Conservation (phyloP, 306 rosid genomes). For the Dryas octopetala region DNA sequence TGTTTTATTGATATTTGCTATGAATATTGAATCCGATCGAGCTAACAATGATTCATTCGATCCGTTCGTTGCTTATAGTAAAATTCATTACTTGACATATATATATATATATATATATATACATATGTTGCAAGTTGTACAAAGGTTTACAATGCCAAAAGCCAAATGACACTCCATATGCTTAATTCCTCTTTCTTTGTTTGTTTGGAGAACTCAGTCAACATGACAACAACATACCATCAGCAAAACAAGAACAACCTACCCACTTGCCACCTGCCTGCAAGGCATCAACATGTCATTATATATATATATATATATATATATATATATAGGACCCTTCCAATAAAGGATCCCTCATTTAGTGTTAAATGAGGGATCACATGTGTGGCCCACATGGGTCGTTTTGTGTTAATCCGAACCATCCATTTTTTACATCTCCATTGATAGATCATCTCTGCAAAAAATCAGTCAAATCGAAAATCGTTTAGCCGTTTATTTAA, state of each 20-base stretch:
- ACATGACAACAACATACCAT: conserved; percentile 13
- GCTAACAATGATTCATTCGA: background rate
- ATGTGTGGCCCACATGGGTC: too few relatives aligned
- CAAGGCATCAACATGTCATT: background rate
- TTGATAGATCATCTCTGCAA: too few relatives aligned
- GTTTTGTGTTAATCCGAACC: too few relatives aligned
- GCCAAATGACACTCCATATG: conserved; percentile 7
- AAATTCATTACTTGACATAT: background rate
- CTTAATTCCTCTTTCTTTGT: background rate
- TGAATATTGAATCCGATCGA: background rate
- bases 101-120: background rate
- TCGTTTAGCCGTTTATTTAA: too few relatives aligned
- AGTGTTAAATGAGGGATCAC: too few relatives aligned
- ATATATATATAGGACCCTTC: background rate
- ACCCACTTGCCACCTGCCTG: conserved; percentile 12
- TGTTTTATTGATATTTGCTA: background rate
- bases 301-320: too few relatives aligned
- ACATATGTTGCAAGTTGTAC: background rate
- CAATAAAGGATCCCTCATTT: too few relatives aligned
- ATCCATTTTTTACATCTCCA: too few relatives aligned
- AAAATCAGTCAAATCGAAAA: too few relatives aligned
- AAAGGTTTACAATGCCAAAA: background rate
- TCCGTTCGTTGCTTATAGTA: background rate
- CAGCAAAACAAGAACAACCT: conserved; percentile 12
- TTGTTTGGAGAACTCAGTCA: background rate